Conservation (phyloP, 768 basidiomycete species). For the Pilatotrama ljubarskyi region DNA sequence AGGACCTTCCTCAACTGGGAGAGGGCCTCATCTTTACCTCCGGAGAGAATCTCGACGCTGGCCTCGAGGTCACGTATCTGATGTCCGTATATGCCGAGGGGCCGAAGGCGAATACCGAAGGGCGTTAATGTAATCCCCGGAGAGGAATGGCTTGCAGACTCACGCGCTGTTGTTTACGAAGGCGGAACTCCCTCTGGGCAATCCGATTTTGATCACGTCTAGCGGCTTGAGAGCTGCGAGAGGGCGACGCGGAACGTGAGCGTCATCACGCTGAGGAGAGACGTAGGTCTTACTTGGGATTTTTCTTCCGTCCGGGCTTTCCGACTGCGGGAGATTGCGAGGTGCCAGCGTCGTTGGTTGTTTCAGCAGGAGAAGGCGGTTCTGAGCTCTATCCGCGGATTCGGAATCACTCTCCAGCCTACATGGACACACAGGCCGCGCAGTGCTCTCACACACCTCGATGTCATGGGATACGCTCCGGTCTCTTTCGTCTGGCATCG, state of each 20-base stretch:
- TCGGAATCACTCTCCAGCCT: conserved; percentile 3
- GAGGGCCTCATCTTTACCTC: conserved; percentile 86
- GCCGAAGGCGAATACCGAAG: neutral
- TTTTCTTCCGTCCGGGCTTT: conserved; percentile 85
- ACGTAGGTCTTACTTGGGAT: conserved; percentile 64
- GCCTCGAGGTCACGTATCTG: conserved; percentile 96
- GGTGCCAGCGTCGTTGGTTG: conserved; percentile 19
- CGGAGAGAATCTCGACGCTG: conserved; percentile 91
- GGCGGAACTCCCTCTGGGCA: conserved; percentile 89
- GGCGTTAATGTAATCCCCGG: neutral
- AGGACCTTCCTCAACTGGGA: conserved; percentile 81
- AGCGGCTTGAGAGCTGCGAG: conserved; percentile 77
- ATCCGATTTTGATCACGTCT: conserved; percentile 89
- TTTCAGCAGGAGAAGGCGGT: conserved; percentile 47
- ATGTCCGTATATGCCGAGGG: conserved; percentile 4
- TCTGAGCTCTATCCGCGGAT: conserved; percentile 60
- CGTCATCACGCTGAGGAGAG: conserved; percentile 29
- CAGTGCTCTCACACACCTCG: conserved; percentile 42
- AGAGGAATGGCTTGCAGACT: conserved; percentile 19
- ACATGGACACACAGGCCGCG: neutral
- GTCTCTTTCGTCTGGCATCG: conserved; percentile 54
- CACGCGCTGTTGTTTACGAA: conserved; percentile 88
- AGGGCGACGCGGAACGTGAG: conserved; percentile 29
- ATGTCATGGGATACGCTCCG: conserved; percentile 67
- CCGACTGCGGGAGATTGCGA: conserved; percentile 24